Evolutionary conservation across 192 early-diverging fungal species (phyloP).

Genomic region (Phlyctochytrium planicorne): DNA sequence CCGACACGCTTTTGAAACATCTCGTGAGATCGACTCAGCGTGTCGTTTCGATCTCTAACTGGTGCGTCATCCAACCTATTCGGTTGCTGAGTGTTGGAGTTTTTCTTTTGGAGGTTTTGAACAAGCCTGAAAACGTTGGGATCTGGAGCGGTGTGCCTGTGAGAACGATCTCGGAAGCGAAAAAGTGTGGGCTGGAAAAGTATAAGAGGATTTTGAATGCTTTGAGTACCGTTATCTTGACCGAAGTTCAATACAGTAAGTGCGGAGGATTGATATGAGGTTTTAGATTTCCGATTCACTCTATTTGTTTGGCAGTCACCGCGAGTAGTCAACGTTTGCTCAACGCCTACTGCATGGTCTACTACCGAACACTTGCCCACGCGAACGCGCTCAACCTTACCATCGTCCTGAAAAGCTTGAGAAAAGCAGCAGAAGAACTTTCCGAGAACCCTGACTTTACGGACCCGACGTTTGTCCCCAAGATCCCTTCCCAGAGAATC

Average conservation of each 20-base stretch:
- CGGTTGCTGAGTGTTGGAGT: background rate
- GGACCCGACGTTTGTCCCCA: background rate
- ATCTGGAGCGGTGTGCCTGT: background rate
- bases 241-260: slow-evolving; percentile 28
- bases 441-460: background rate
- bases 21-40: slow-evolving; percentile 4
- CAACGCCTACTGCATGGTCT: slow-evolving; percentile 33
- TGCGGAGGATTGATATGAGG: background rate
- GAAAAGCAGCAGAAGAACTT: background rate
- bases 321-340: slow-evolving; percentile 31
- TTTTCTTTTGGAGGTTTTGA: slow-evolving; percentile 11
- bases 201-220: slow-evolving; percentile 18
- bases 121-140: background rate
- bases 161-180: background rate
- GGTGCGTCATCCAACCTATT: background rate
- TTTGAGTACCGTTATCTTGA: slow-evolving; percentile 20
- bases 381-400: slow-evolving; percentile 28
- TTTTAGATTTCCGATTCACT: background rate
- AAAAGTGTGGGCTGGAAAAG: slow-evolving; percentile 8
- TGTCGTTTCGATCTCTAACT: slow-evolving; percentile 2
- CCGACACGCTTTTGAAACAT: slow-evolving; percentile 13
- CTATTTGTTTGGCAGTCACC: too few species aligned
- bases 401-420: slow-evolving; percentile 14
- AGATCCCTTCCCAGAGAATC: slow-evolving; percentile 7
- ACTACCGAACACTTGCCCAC: slow-evolving; percentile 33